These are phyloP conservation scores for Mollisia scopiformis DNA, from an alignment of 2,329 filamentous ascomycete genomes.

Conservation along the genomic window DNA sequence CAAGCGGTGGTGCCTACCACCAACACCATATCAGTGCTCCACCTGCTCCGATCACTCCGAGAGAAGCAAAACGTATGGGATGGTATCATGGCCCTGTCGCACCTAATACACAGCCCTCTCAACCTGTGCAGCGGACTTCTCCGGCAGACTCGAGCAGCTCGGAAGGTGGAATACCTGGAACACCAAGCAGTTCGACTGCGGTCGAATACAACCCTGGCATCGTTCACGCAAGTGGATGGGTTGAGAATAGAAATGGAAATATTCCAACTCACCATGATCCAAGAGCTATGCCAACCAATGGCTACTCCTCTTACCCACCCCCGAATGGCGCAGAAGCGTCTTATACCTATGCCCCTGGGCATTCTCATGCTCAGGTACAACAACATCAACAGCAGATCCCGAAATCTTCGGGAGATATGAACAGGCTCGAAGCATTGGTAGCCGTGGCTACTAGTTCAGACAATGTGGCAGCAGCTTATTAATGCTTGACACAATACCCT, in stretches of 20 bases:
- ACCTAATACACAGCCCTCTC: slow-evolving; percentile 26
- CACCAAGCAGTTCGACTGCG: slow-evolving; percentile 47
- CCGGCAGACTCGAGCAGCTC: slow-evolving; percentile 58
- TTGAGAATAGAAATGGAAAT: slow-evolving; percentile 44
- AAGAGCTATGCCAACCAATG: slow-evolving; percentile 22
- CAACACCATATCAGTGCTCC: slow-evolving; percentile 65
- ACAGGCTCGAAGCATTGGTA: slow-evolving; percentile 63
- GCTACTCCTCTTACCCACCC: slow-evolving; percentile 33
- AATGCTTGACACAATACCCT: neutral
- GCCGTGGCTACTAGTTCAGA: slow-evolving; percentile 64
- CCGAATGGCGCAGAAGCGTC: slow-evolving; percentile 19
- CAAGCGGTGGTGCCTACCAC: slow-evolving; percentile 39
- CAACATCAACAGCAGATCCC: slow-evolving; percentile 37
- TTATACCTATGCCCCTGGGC: slow-evolving; percentile 31
- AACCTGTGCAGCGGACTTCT: slow-evolving; percentile 48
- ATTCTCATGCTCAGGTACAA: slow-evolving; percentile 38
- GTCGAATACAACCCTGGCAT: slow-evolving; percentile 55
- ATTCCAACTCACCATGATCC: slow-evolving; percentile 18
- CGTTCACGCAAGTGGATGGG: slow-evolving; percentile 50
- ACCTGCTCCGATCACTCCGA: slow-evolving; percentile 54
- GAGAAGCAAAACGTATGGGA: slow-evolving; percentile 67
- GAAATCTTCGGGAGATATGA: slow-evolving; percentile 48
- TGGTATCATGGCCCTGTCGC: slow-evolving; percentile 69
- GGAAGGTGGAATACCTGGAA: slow-evolving; percentile 55
- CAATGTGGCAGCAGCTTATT: slow-evolving; percentile 38